Evolutionary conservation across 192 early-diverging fungal species (phyloP).

Genomic region (Dissophora globulifera): DNA sequence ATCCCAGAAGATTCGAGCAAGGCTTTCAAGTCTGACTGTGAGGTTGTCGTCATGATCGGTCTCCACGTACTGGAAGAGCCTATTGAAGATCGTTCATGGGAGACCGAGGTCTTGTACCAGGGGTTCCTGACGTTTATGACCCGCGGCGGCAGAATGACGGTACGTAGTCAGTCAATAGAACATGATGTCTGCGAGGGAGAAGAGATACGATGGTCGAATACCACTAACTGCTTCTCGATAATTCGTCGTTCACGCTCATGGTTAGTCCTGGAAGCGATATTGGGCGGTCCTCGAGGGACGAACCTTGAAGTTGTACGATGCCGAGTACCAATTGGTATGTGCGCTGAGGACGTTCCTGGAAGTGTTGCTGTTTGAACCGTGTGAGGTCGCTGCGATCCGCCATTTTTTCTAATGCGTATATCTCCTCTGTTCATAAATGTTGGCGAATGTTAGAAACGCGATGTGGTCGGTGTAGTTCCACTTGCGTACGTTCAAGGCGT

Average conservation of each 20-base stretch:
- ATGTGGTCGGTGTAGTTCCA: constrained; percentile 16
- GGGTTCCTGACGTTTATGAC: constrained; percentile 46
- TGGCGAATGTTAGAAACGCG: constrained; percentile 10
- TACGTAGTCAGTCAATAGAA: constrained; percentile 1
- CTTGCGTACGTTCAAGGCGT: constrained; percentile 18
- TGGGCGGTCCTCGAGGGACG: constrained; percentile 46
- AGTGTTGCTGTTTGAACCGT: too few species aligned
- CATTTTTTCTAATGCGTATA: too few species aligned
- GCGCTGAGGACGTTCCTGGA: not conserved
- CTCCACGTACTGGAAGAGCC: constrained; percentile 43
- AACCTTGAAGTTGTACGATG: constrained; percentile 39
- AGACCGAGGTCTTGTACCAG: constrained; percentile 23
- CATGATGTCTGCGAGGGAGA: not conserved
- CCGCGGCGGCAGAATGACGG: constrained; percentile 22
- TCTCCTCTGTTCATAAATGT: too few species aligned
- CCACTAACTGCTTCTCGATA: not conserved
- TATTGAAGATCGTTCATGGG: constrained; percentile 36
- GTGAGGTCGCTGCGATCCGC: too few species aligned
- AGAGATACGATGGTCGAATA: not conserved
- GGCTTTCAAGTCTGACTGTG: constrained; percentile 29
- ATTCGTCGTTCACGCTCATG: not conserved
- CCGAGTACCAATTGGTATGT: constrained; percentile 39
- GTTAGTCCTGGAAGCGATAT: constrained; percentile 41
- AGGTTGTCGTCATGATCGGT: constrained; percentile 35
- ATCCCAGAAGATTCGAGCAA: not conserved